A percentile compares a stretch with the other conserved stretches of the same genome.
Evolutionary conservation across 768 basidiomycete genomes (phyloP).

Genomic region (Naganishia vaughanmartiniae): DNA sequence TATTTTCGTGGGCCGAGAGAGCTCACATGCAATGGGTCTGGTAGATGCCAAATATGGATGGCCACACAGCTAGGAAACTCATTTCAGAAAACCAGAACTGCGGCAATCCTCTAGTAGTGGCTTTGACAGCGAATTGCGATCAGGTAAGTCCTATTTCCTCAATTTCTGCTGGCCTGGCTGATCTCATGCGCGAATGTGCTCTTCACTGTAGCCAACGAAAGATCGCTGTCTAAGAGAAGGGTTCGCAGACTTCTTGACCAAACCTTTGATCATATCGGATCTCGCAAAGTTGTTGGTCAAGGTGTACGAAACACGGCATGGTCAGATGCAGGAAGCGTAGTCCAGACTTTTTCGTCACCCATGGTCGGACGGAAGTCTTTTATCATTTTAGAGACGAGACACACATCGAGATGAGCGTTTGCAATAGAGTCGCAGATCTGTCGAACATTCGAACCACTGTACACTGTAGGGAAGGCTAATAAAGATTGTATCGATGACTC

Average conservation of each 20-base stretch:
- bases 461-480: too few species aligned
- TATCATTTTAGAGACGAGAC: too few species aligned
- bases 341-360: too few species aligned
- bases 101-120: conserved; percentile 20
- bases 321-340: neutral
- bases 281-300: conserved; percentile 7
- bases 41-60: conserved; percentile 34
- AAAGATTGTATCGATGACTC: too few species aligned
- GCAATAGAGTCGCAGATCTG: too few species aligned
- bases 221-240: conserved; percentile 26
- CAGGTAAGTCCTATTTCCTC: neutral
- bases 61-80: conserved; percentile 16
- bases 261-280: conserved; percentile 26
- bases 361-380: too few species aligned
- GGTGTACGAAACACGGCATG: neutral
- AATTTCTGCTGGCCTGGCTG: too few species aligned
- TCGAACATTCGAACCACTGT: too few species aligned
- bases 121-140: conserved; percentile 32
- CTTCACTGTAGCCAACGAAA: conserved; percentile 11
- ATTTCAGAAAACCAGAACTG: conserved; percentile 14
- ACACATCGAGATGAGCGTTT: too few species aligned
- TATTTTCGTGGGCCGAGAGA: neutral
- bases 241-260: conserved; percentile 23
- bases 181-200: neutral
- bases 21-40: neutral